Percentiles rank a stretch among this genome's conserved stretches.
Conservation (phyloP, 2,329 filamentous ascomycete genomes). For the Penicillium sp. region DNA sequence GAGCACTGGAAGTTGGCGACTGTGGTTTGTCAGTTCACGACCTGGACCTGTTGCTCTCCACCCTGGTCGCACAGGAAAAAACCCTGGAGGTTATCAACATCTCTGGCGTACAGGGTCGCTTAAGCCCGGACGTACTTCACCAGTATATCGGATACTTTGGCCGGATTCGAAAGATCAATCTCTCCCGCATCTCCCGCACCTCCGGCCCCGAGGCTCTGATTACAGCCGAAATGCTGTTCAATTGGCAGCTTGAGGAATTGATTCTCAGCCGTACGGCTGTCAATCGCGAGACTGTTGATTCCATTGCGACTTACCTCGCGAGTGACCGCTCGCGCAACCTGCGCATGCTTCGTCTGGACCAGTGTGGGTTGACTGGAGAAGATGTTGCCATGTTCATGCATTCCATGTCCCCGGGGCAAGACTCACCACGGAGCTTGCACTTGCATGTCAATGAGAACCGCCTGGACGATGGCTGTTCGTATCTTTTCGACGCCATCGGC, state of each 20-base stretch:
- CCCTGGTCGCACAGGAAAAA: conserved; percentile 64
- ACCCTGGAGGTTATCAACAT: conserved; percentile 69
- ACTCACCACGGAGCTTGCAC: conserved; percentile 59
- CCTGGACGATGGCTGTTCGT: conserved; percentile 45
- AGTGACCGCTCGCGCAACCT: conserved; percentile 62
- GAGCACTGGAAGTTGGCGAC: conserved; percentile 66
- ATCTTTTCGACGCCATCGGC: conserved; percentile 47
- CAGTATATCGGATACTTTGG: conserved; percentile 67
- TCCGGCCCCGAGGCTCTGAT: conserved; percentile 66
- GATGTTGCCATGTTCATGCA: conserved; percentile 67
- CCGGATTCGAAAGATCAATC: conserved; percentile 65
- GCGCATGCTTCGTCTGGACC: conserved; percentile 64
- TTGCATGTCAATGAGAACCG: conserved; percentile 66
- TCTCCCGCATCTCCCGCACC: conserved; percentile 65
- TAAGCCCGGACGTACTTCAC: conserved; percentile 66
- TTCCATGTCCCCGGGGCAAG: conserved; percentile 58
- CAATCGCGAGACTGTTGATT: conserved; percentile 65
- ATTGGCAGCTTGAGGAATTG: conserved; percentile 68
- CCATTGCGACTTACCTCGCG: conserved; percentile 64
- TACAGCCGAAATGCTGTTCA: conserved; percentile 64
- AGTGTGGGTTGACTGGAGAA: conserved; percentile 65
- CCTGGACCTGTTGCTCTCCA: conserved; percentile 62
- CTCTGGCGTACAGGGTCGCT: conserved; percentile 65
- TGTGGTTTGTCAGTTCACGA: conserved; percentile 57
- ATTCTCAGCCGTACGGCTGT: conserved; percentile 63